A percentile compares a stretch with the other conserved stretches of the same genome.
Conservation (phyloP, 306 rosid species). For the Rosa rugosa region DNA sequence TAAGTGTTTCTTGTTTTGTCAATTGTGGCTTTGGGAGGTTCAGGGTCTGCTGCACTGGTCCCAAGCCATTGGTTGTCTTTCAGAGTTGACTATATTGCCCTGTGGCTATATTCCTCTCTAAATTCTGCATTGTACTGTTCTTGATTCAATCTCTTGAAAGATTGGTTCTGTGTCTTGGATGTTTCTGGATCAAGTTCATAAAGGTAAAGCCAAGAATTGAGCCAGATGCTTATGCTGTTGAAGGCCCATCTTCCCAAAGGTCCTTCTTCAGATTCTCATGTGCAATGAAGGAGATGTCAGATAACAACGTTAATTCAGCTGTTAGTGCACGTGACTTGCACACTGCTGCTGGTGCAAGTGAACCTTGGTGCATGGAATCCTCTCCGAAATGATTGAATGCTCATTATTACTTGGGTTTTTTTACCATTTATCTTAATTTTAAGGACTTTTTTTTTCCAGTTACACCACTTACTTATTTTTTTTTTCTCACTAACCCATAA, state of each 20-base stretch:
- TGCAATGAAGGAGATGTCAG: constrained; percentile 84
- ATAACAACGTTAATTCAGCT: no score
- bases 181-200: constrained; percentile 93
- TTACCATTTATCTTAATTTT: no score
- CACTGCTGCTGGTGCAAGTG: no score
- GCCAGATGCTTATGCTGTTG: constrained; percentile 54
- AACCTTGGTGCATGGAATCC: no score
- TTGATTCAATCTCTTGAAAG: constrained; percentile 92
- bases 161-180: constrained; percentile 80
- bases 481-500: no score
- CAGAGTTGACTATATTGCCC: constrained; percentile 82
- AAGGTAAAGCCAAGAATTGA: constrained; percentile 66
- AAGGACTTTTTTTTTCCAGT: no score
- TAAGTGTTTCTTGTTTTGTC: constrained; percentile 64
- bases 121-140: constrained; percentile 79
- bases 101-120: constrained; percentile 56
- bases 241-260: constrained; percentile 83
- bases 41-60: constrained; percentile 64
- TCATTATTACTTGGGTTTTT: no score
- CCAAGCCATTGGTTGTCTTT: constrained; percentile 83
- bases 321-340: no score
- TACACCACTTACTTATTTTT: no score
- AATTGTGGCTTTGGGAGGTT: constrained; percentile 74
- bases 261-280: constrained; percentile 98
- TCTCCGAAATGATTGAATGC: no score